Percentiles rank a stretch among this genome's conserved stretches.
phyloP scores from a whole-genome alignment of 129 eudicot genomes.

The Helichrysum umbraculigerum region DNA sequence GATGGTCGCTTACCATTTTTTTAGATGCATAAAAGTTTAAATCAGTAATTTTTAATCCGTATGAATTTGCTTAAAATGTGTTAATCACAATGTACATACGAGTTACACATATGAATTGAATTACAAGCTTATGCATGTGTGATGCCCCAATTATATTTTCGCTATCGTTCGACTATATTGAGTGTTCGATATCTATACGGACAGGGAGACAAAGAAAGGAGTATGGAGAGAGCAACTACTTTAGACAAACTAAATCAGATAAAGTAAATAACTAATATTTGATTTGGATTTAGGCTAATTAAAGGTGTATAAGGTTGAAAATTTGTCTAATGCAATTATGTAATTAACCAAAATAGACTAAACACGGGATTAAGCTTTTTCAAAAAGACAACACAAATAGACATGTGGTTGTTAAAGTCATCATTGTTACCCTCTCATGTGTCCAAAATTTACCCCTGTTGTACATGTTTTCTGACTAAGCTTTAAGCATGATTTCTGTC shows the following conservation, averaged over 20 bases:
- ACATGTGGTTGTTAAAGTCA: conserved; percentile 19
- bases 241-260: background rate
- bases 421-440: conserved; percentile 17
- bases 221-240: no score
- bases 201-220: no score
- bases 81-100: no score
- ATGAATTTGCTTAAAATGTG: no score
- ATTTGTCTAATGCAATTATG: conserved; percentile 22
- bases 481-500: background rate
- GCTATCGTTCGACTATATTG: no score
- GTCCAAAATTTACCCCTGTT: conserved; percentile 7
- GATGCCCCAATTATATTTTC: no score
- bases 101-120: no score
- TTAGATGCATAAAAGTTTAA: no score
- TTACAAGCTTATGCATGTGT: no score
- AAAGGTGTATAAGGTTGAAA: conserved; percentile 25
- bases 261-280: conserved; percentile 17
- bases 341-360: conserved; percentile 8
- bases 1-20: no score
- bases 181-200: no score
- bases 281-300: conserved; percentile 14
- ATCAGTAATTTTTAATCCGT: no score
- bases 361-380: conserved; percentile 18
- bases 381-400: conserved; percentile 3
- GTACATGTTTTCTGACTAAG: conserved; percentile 12